Conservation (phyloP, 208 protist genomes). For the Acanthamoeba lenticulata region DNA sequence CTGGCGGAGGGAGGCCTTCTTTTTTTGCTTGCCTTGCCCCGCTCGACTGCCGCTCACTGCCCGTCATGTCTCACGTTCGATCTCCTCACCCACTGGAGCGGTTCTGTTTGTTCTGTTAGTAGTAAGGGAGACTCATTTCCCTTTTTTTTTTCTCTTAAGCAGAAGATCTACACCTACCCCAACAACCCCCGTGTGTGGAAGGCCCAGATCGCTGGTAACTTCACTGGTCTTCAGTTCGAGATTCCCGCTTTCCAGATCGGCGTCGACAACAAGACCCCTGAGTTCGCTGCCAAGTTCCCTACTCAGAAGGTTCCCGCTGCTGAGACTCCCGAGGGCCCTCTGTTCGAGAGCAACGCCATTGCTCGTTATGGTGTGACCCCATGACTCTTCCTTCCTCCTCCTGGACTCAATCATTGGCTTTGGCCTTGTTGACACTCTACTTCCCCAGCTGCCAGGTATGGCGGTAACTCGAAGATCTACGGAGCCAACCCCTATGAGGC, state of each 20-base stretch:
- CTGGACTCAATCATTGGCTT: not conserved
- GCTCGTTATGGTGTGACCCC: slow-evolving; percentile 67
- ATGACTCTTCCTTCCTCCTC: not conserved
- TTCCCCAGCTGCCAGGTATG: not conserved
- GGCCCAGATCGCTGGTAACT: slow-evolving; percentile 82
- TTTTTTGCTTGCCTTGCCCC: not conserved
- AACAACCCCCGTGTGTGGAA: slow-evolving; percentile 75
- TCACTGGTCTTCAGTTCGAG: slow-evolving; percentile 74
- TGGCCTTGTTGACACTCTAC: not conserved
- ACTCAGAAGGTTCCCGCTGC: slow-evolving; percentile 77
- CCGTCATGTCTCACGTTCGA: not conserved
- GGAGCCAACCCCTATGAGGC: slow-evolving; percentile 66
- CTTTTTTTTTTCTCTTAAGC: not conserved
- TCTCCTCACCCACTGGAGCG: too few species aligned
- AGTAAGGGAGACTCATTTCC: not conserved
- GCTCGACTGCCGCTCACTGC: not conserved
- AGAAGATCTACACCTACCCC: slow-evolving; percentile 80
- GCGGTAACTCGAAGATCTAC: slow-evolving; percentile 65
- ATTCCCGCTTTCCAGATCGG: slow-evolving; percentile 75
- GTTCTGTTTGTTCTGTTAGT: not conserved
- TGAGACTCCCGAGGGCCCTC: slow-evolving; percentile 75
- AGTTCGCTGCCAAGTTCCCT: not conserved
- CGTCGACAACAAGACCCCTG: slow-evolving; percentile 59
- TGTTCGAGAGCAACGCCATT: slow-evolving; percentile 83
- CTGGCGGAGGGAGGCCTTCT: not conserved